phyloP scores from a whole-genome alignment of 192 early-diverging fungal species.

The Umbelopsis ramanniana region DNA sequence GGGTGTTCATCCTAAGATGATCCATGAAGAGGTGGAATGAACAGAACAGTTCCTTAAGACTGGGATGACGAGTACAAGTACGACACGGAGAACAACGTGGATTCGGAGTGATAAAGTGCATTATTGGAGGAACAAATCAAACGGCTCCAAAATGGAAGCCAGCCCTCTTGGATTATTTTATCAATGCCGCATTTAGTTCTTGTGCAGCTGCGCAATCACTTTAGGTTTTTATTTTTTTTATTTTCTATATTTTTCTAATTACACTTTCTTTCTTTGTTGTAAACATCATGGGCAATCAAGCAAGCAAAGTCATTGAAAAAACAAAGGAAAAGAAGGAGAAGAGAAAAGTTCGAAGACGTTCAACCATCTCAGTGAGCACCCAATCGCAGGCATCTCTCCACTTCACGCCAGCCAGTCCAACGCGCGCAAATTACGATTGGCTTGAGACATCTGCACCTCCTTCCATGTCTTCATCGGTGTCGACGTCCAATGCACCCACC shows the following conservation, averaged over 20 bases:
- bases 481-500: background rate
- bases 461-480: background rate
- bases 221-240: background rate
- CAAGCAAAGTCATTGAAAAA: slow-evolving; percentile 32
- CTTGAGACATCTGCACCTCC: slow-evolving; percentile 22
- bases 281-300: slow-evolving; percentile 39
- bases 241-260: background rate
- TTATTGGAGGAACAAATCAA: slow-evolving; percentile 14
- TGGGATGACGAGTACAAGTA: background rate
- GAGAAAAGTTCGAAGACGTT: slow-evolving; percentile 13
- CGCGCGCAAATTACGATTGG: slow-evolving; percentile 39
- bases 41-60: background rate
- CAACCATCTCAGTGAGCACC: slow-evolving; percentile 19
- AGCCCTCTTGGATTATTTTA: background rate
- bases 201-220: slow-evolving; percentile 14
- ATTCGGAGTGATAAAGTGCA: slow-evolving; percentile 7
- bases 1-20: too few relatives aligned
- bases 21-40: too few relatives aligned
- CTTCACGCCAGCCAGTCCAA: slow-evolving; percentile 7
- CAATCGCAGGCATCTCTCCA: slow-evolving; percentile 11
- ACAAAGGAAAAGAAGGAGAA: slow-evolving; percentile 29
- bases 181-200: background rate
- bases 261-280: background rate
- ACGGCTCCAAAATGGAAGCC: background rate
- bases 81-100: slow-evolving; percentile 8